Conservation (phyloP, 805 yeast species). For the Saccharomyces paradoxus region DNA sequence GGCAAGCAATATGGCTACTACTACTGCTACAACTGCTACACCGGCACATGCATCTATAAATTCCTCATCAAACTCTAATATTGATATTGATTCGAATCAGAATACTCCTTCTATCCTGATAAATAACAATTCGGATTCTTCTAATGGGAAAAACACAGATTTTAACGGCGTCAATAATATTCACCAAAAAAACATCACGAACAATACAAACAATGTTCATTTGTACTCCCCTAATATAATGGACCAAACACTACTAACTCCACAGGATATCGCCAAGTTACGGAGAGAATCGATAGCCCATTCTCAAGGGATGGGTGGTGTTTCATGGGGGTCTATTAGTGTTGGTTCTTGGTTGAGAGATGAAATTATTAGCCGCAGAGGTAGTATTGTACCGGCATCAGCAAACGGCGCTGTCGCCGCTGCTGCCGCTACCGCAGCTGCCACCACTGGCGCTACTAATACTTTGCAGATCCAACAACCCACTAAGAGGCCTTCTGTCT, state of each 20-base stretch:
- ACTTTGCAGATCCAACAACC: background rate
- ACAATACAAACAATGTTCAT: background rate
- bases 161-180: background rate
- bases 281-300: conserved; percentile 89
- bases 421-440: conserved; percentile 5
- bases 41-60: background rate
- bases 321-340: conserved; percentile 92
- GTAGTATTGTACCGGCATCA: conserved; percentile 6
- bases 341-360: conserved; percentile 95
- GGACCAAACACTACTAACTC: background rate
- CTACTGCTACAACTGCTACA: conserved; percentile 4
- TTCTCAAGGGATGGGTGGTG: conserved; percentile 96
- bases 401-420: conserved; percentile 6
- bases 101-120: conserved; percentile 5
- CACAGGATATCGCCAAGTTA: conserved; percentile 6
- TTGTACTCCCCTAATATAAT: background rate
- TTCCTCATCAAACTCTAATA: background rate
- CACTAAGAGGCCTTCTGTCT: conserved; percentile 1
- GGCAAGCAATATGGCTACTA: conserved; percentile 10
- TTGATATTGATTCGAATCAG: background rate
- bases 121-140: background rate
- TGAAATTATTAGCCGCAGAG: conserved; percentile 59
- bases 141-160: background rate
- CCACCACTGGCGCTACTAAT: background rate
- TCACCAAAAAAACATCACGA: background rate